phyloP scores from a whole-genome alignment of 1,284 basidiomycete species.

The Austropuccinia psidii region DNA sequence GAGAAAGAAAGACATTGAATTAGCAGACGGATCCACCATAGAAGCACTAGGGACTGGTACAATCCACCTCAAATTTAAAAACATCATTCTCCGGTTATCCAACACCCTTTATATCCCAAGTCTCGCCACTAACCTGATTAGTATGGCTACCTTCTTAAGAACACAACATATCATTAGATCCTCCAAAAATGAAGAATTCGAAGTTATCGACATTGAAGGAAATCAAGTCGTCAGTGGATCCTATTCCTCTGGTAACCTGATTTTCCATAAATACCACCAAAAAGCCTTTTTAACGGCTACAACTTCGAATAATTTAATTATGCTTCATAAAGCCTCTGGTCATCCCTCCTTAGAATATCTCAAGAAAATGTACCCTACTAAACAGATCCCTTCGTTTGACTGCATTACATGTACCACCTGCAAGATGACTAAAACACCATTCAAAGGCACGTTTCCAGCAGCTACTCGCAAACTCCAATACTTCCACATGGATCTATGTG shows the following conservation, averaged over 20 bases:
- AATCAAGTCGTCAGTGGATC: neutral
- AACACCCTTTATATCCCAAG: neutral
- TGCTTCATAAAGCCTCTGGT: neutral
- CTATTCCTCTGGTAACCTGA: no score
- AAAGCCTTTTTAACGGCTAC: no score
- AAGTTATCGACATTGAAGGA: neutral
- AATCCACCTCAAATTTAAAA: neutral
- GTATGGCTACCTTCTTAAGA: neutral
- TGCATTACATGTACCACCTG: neutral
- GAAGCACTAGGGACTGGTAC: neutral
- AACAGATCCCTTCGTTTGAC: neutral
- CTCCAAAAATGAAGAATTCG: neutral
- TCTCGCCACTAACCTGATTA: neutral
- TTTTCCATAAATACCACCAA: no score
- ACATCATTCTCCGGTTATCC: neutral
- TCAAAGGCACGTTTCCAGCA: neutral
- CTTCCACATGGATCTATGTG: constrained; percentile 12
- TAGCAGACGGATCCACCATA: neutral
- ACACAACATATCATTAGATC: neutral
- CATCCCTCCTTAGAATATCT: neutral
- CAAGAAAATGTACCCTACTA: neutral
- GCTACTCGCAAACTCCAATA: neutral
- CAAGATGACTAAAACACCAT: neutral
- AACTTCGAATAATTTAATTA: no score
- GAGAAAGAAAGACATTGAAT: neutral